Evolutionary conservation across 2,329 filamentous ascomycete genomes (phyloP).

Genomic region (Cadophora luteo-olivacea): DNA sequence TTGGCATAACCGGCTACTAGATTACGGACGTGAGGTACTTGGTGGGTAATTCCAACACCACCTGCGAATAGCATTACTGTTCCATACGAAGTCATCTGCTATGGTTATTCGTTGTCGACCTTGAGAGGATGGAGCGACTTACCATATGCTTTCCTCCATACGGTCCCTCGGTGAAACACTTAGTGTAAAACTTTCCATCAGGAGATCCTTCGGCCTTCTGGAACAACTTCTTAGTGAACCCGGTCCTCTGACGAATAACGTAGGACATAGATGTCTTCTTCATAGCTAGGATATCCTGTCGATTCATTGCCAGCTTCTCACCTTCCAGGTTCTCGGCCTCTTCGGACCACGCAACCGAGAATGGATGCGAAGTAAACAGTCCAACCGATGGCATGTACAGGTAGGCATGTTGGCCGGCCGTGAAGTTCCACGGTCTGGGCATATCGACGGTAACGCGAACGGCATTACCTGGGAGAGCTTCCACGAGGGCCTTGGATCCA

Average conservation of each 20-base stretch:
- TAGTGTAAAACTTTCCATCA: constrained; percentile 66
- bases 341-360: constrained; percentile 80
- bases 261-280: constrained; percentile 73
- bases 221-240: constrained; percentile 74
- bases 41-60: constrained; percentile 82
- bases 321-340: constrained; percentile 59
- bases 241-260: constrained; percentile 75
- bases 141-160: constrained; percentile 72
- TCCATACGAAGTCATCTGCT: constrained; percentile 72
- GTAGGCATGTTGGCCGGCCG: constrained; percentile 79
- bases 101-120: constrained; percentile 43
- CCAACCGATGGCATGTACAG: constrained; percentile 77
- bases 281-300: constrained; percentile 63
- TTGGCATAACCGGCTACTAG: constrained; percentile 72
- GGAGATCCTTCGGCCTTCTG: constrained; percentile 68
- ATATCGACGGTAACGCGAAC: constrained; percentile 75
- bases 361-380: constrained; percentile 78
- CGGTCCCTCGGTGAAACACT: constrained; percentile 75
- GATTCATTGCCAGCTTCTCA: constrained; percentile 65
- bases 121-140: background rate
- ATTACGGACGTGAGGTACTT: constrained; percentile 76
- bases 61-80: constrained; percentile 81
- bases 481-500: constrained; percentile 72
- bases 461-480: constrained; percentile 78
- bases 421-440: constrained; percentile 78